Evolutionary conservation across 495 filamentous ascomycete species (phyloP), one percentile per base, ranked within the genome.

Genomic region (Penicillium flavigenum): DNA sequence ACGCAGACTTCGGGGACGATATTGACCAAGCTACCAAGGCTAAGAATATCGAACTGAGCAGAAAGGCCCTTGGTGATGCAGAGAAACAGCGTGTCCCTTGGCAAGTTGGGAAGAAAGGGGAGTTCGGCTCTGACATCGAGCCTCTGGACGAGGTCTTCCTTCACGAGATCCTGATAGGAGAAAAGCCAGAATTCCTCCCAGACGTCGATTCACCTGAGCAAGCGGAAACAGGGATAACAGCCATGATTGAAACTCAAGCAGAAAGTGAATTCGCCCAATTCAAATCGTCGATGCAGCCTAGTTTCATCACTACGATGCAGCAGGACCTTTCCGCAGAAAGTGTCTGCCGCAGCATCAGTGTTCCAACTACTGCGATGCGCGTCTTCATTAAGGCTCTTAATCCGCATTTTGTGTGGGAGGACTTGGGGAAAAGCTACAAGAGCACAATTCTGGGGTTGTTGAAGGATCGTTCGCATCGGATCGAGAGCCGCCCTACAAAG

Each of bases 31-130:
- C 17, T 12, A 20, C 16, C 5, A 41, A 17, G 26, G 27, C n/a
- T 9, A 38, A 19, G 1, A 51, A 42, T 11, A 12, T 24, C 2
- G 4, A 26, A 44, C 19, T 44, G 6, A 26, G 4, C 11, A 17
- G 3, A 16, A 32, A 63, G 34, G 54, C 62, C 26, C 16, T 54
- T 26, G 46, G 63, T 8, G 65, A 65, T 54, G 65, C 63, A 46
- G 65, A 68, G 47, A 60, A 38, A 44, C 3, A 16, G 11, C 59
- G 63, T 22, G 54, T 63, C 20, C 58, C 65, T 22, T 68, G 63
- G 65, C 63, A 61, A 51, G 60, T 68, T 19, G 60, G 65, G n/a
- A 63, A 63, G 54, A 48, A 58, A 19, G 60, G 60, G 9, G n/a
- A 65, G 41, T 60, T 53, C 22, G 49, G 54, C 47, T 19, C 59